Base-by-base conservation (phyloP, 371 early-diverging fungal genomes). In the Dichotomocladium elegans region DNA sequence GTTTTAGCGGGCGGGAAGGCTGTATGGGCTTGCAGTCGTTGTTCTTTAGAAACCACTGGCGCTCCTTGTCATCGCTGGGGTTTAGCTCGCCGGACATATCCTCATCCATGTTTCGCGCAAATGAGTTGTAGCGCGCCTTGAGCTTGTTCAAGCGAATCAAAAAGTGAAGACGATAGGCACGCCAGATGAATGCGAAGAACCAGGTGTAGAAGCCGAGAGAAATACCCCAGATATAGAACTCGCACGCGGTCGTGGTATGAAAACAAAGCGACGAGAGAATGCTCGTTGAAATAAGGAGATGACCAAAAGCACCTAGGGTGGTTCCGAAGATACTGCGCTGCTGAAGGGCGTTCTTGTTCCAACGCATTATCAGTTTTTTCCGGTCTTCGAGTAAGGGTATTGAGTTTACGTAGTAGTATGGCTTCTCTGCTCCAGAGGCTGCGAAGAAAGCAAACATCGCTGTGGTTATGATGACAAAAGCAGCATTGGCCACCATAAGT, bases 161-260 rank as follows among this genome's bases (percentile, higher is more conserved):
- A n/a, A 57, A 61, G n/a, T 51, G 41, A 3, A 74, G 56, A 2
- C 74, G 35, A 26, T 60, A 59, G 0, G 70, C 66, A 15, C 70
- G 57, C 48, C 60, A 55, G 12, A 47, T 45, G n/a, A 67, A 54
- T 4, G 74, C 62, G 53, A 54, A 66, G 1, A 62, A 54, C 74
- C 74, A 74, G 0, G 66, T 65, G 24, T 63, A 69, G 15, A 62
- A 61, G 8, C 74, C 74, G 14, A 65, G 10, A 6, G 60, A 9
- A 0, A 60, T 47, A 6, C 68, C 70, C 66, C 68, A 74, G 0
- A 65, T 33, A 6, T 53, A 21, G 1, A 68, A n/a, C 22, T 70
- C 47, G 33, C 74, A 74, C 0, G 61, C 46, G n/a, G 46, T 21
- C 0, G 8, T 21, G 1, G 21, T 33, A 27, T 55, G 35, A 4